Percentiles rank a stretch among this genome's conserved stretches.
Evolutionary conservation across 345 rosid genomes (phyloP).

Genomic region (Arabis hirsuta): DNA sequence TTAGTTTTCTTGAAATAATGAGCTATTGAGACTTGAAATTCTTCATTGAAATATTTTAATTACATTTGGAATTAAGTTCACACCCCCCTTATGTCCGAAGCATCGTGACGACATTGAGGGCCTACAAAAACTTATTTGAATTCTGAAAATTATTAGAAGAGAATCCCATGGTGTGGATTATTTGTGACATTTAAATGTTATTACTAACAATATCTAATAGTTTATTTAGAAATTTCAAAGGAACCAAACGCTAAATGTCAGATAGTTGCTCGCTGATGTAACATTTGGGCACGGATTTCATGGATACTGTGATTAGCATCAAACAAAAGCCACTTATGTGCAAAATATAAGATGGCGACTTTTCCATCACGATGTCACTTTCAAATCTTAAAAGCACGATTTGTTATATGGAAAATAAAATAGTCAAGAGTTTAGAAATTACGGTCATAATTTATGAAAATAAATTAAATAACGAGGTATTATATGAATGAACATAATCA

Average conservation of each 20-base stretch:
- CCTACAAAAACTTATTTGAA: background rate
- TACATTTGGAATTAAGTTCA: background rate
- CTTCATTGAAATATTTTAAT: background rate
- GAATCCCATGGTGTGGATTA: background rate
- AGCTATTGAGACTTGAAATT: background rate
- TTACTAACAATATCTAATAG: background rate
- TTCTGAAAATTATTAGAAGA: background rate
- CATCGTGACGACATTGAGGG: background rate
- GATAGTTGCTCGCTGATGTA: background rate
- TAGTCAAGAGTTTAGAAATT: background rate
- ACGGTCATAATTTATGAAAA: background rate
- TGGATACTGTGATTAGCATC: background rate
- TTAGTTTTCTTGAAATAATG: slow-evolving; percentile 10
- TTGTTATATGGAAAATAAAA: background rate
- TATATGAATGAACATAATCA: background rate
- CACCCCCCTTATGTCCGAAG: background rate
- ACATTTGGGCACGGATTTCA: background rate
- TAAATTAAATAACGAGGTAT: background rate
- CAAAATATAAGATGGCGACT: background rate
- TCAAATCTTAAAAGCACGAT: background rate
- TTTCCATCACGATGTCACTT: background rate
- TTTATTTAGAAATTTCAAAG: background rate
- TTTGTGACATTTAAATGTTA: background rate
- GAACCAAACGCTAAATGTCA: slow-evolving; percentile 5
- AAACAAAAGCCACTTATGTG: background rate